Base-by-base conservation (phyloP, 306 rosid genomes). In the Quercus engelmannii region DNA sequence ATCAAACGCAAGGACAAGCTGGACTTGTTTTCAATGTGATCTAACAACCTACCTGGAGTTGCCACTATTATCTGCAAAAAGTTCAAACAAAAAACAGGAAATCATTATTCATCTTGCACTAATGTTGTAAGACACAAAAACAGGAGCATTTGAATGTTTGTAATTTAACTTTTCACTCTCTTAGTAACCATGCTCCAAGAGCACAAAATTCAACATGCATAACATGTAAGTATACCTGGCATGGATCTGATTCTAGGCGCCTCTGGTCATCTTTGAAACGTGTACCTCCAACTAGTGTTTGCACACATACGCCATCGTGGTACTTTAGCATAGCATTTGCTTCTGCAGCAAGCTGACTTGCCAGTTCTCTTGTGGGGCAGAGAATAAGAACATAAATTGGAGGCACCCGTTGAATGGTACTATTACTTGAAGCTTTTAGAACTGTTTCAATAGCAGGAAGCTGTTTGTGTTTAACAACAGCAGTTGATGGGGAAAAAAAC, bases 401-500 rank as follows among this genome's bases (percentile, higher is more conserved):
- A 68, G 89, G 87, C 76, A 87, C 95, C 81, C 80, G 93, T 25
- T 79, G 90, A 90, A 71, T 49, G 51, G 84, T 76, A 71, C 74
- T 88, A 86, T 82, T 57, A 77, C 78, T 70, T 82, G 76, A 78
- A 76, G 90, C 97, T 85, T 92, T 92, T 86, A 92, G 58, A 88
- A 91, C 98, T 95, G 99, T 85, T 95, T 95, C 99, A 95, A 95
- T 91, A 77, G 98, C 97, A 84, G 97, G 99, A 92, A 95, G 93
- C 99, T 95, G 97, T 89, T 95, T 87, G 88, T 85, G 83, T 84
- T 92, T 82, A 86, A 67, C 84, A 79, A 83, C 49, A 73, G 69
- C 52, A 67, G 70, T 71, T 75, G 76, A 69, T 59, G 74, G 56
- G 72, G 74, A 62, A 1, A 73, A 74, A 49, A 49, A 28, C 58